phyloP scores from a whole-genome alignment of 2,329 filamentous ascomycete species.

The Nakataea oryzae region DNA sequence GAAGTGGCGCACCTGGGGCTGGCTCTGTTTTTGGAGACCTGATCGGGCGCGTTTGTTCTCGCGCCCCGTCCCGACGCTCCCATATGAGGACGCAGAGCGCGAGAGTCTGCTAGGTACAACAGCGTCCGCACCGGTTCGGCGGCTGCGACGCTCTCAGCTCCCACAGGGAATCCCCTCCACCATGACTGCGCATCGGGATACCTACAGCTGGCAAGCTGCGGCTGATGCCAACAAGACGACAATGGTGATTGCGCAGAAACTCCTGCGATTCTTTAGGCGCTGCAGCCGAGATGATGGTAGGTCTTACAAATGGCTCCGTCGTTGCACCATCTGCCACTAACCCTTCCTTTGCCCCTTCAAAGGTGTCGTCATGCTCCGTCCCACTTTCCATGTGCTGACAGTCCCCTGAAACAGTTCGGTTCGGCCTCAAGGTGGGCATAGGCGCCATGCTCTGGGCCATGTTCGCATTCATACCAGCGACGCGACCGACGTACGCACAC shows the following conservation, averaged over 20 bases:
- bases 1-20: constrained; percentile 75
- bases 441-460: constrained; percentile 84
- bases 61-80: constrained; percentile 9
- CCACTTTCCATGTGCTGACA: background rate
- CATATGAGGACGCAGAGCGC: constrained; percentile 30
- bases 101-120: constrained; percentile 18
- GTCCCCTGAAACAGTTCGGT: constrained; percentile 37
- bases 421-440: constrained; percentile 86
- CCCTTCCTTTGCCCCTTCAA: background rate
- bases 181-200: constrained; percentile 41
- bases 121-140: constrained; percentile 19
- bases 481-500: constrained; percentile 68
- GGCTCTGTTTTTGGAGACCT: constrained; percentile 66
- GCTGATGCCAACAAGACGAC: constrained; percentile 33
- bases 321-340: background rate
- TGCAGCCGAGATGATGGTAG: constrained; percentile 42
- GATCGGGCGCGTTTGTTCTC: constrained; percentile 3
- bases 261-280: constrained; percentile 35
- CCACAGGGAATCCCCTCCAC: constrained; percentile 45
- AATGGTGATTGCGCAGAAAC: constrained; percentile 31
- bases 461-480: constrained; percentile 73
- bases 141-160: constrained; percentile 41
- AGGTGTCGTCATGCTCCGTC: background rate
- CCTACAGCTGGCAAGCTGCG: constrained; percentile 45
- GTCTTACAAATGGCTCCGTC: constrained; percentile 7